Base-by-base conservation (phyloP, 164 flowering plant species). In the Saururus chinensis region DNA sequence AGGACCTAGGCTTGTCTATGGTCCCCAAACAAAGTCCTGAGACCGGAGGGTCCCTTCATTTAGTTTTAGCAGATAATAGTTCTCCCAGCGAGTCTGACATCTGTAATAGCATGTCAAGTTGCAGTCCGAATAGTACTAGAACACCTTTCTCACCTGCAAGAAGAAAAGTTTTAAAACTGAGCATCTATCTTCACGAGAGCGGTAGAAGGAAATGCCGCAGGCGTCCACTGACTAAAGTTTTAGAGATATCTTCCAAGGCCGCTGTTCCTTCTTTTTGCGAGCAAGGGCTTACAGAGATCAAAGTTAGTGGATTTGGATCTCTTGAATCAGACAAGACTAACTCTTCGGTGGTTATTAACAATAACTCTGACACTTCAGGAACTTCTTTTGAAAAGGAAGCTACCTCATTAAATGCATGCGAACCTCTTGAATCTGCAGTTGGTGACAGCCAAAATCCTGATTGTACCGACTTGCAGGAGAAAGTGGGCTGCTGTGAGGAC, bases 191-290 rank as follows among this genome's bases (percentile, higher is more conserved):
- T 68, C 73, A 77, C 57, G 95, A 88, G n/a, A 70, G 68, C 58
- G 59, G 75, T 59, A 90, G 87, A 61, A 84, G 77, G 75, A 88
- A 80, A 70, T 68, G 79, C 48, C 87, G 89, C 1, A 81, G 86
- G 23, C 82, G 65, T 22, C 65, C 81, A 70, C 70, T 79, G 70
- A 60, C 71, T 61, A 73, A 83, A 71, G 79, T 80, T 51, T 65
- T 76, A 61, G 69, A 76, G 64, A 71, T 56, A 64, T 73, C 82
- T 12, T 75, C 79, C 2, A 76, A 81, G 92, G 84, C 89, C 25
- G 72, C 82, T 65, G 83, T 83, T 71, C 91, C 91, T 62, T 72
- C 83, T 60, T 60, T 69, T 54, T 79, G 82, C 70, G 80, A 85
- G 59, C 70, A 76, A 53, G 68, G 71, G 71, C 63, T 76, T 40